Evolutionary conservation across 2,329 filamentous ascomycete species (phyloP).

Genomic region (Pseudohalonectria lignicola): DNA sequence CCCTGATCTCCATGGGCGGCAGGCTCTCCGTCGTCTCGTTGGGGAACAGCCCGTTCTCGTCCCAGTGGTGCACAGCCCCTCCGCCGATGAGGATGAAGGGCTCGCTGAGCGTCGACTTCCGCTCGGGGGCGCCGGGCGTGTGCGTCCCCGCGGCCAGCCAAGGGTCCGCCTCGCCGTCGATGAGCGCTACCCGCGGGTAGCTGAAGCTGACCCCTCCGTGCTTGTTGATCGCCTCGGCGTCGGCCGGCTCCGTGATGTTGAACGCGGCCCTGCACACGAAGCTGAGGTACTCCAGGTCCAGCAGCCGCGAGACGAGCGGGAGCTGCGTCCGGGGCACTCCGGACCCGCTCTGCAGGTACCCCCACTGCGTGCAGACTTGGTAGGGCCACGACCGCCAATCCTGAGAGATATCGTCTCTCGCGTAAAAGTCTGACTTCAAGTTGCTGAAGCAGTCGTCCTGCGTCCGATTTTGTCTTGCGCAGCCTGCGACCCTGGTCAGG

Average conservation of each 20-base stretch:
- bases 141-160: conserved; percentile 42
- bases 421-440: conserved; percentile 13
- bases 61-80: conserved; percentile 66
- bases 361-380: conserved; percentile 21
- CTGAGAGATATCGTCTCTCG: conserved; percentile 13
- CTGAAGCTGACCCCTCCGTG: conserved; percentile 63
- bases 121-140: conserved; percentile 22
- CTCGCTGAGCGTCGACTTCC: conserved; percentile 40
- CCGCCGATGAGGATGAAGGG: conserved; percentile 60
- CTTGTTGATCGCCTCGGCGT: conserved; percentile 60
- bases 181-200: conserved; percentile 62
- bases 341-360: conserved; percentile 2
- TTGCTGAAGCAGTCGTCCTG: conserved; percentile 19
- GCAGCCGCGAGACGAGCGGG: conserved; percentile 60
- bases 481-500: conserved; percentile 9
- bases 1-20: background rate
- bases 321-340: background rate
- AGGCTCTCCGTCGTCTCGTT: conserved; percentile 36
- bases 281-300: conserved; percentile 51
- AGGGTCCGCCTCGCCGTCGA: conserved; percentile 68
- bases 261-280: conserved; percentile 55
- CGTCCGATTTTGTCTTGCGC: conserved; percentile 5
- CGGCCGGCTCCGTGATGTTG: conserved; percentile 52
- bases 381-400: conserved; percentile 20
- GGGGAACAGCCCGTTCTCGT: conserved; percentile 53